Conservation (phyloP, 2,329 filamentous ascomycete genomes). For the Trichoderma guizhouense region DNA sequence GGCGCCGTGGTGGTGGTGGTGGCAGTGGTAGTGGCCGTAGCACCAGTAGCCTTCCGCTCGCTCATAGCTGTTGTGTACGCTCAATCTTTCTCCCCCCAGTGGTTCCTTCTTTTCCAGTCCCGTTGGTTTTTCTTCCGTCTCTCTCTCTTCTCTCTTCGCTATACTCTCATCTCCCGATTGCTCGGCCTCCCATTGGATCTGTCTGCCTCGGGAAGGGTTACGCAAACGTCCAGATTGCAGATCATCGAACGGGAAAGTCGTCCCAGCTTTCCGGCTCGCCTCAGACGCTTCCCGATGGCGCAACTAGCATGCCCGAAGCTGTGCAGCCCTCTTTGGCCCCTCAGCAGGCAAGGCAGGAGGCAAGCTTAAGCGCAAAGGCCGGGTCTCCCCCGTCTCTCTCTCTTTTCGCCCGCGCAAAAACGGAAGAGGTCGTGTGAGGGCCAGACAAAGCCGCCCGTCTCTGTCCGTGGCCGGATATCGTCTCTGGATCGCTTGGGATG, state of each 20-base stretch:
- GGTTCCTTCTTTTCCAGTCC: background rate
- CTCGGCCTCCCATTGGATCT: slow-evolving; percentile 18
- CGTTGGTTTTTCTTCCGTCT: background rate
- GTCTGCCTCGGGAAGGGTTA: slow-evolving; percentile 14
- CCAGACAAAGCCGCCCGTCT: background rate
- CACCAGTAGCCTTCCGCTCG: slow-evolving; percentile 31
- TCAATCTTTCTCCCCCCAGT: background rate
- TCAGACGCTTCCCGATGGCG: slow-evolving; percentile 7
- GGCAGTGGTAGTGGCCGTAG: slow-evolving; percentile 13
- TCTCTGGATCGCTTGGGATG: background rate
- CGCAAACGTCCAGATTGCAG: slow-evolving; percentile 14
- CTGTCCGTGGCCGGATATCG: background rate
- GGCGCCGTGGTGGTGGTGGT: slow-evolving; percentile 16
- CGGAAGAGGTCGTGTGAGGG: slow-evolving; percentile 6
- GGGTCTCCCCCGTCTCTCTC: background rate
- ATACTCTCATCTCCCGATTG: slow-evolving; percentile 2
- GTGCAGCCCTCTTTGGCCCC: background rate
- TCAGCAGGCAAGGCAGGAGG: background rate
- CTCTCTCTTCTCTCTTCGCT: background rate
- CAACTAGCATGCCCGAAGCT: slow-evolving; percentile 10
- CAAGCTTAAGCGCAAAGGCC: background rate
- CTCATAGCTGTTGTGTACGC: slow-evolving; percentile 28
- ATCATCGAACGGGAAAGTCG: slow-evolving; percentile 3
- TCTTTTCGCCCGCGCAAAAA: background rate
- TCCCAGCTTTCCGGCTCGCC: background rate